Evolutionary conservation across 306 rosid genomes (phyloP).

Genomic region (Cotoneaster glaucophyllus): DNA sequence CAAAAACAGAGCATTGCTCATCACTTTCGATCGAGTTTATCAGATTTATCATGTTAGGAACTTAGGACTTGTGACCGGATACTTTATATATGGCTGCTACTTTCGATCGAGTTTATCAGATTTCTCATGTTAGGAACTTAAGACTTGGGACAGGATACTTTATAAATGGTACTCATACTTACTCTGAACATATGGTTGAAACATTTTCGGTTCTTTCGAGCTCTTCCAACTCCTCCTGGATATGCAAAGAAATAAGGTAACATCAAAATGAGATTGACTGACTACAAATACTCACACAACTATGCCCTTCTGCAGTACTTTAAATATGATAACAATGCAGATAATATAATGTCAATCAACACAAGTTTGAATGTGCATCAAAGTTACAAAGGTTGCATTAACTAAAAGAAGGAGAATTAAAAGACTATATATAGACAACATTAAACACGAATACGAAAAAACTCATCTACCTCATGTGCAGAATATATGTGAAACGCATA

Average conservation of each 20-base stretch:
- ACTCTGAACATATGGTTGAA: slow-evolving; percentile 62
- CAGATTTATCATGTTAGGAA: background rate
- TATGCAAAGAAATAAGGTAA: slow-evolving; percentile 5
- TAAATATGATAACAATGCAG: background rate
- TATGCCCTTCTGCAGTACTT: background rate
- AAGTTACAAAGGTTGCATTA: background rate
- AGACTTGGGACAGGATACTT: background rate
- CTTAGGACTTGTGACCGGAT: too few species aligned
- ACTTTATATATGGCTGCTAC: background rate
- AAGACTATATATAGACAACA: background rate
- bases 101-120: background rate
- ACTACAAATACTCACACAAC: background rate
- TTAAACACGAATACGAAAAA: background rate
- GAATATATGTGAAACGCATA: background rate
- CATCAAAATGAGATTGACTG: background rate
- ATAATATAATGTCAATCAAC: background rate
- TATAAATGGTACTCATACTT: slow-evolving; percentile 22
- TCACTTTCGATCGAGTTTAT: background rate
- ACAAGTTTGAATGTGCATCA: background rate
- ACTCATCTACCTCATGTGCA: background rate
- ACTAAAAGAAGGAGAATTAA: background rate
- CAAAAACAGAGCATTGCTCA: slow-evolving; percentile 7
- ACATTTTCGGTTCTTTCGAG: slow-evolving; percentile 55
- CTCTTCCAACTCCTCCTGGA: slow-evolving; percentile 71
- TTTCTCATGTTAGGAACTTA: background rate